A percentile compares a stretch with the other conserved stretches of the same genome.
Evolutionary conservation across 2,329 filamentous ascomycete genomes (phyloP).

Genomic region (Fusarium sp.): DNA sequence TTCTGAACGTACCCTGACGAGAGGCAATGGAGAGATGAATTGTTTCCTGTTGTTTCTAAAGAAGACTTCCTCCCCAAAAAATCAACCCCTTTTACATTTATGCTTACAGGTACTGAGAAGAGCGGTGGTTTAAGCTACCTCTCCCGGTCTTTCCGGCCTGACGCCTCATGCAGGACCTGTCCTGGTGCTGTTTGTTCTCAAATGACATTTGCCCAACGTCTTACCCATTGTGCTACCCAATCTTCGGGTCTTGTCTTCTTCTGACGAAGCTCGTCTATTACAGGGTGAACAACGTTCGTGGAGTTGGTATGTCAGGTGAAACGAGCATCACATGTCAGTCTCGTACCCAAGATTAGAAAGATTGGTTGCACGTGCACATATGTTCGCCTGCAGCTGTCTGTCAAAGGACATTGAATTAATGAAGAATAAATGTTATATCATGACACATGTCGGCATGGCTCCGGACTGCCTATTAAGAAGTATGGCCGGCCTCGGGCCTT

Average conservation of each 20-base stretch:
- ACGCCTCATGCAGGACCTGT: constrained; percentile 5
- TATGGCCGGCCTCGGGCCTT: constrained; percentile 35
- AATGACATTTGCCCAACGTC: constrained; percentile 3
- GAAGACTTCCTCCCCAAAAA: constrained; percentile 21
- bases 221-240: background rate
- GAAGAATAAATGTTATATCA: constrained; percentile 50
- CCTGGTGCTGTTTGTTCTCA: constrained; percentile 13
- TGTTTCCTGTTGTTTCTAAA: constrained; percentile 28
- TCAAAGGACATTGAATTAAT: constrained; percentile 45
- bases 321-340: constrained; percentile 14
- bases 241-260: background rate
- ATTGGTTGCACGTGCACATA: constrained; percentile 28
- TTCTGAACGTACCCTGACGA: constrained; percentile 22
- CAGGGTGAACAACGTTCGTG: constrained; percentile 3
- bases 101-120: constrained; percentile 25
- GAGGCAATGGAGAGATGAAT: constrained; percentile 34
- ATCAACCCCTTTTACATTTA: constrained; percentile 30
- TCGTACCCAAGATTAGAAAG: constrained; percentile 27
- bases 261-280: background rate
- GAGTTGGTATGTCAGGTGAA: constrained; percentile 2
- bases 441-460: constrained; percentile 48
- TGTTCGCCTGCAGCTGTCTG: constrained; percentile 29
- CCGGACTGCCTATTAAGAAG: constrained; percentile 40
- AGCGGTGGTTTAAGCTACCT: constrained; percentile 10
- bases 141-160: constrained; percentile 1